Evolutionary conservation across 257 asterid genomes (phyloP).

Genomic region (Lycium barbarum): DNA sequence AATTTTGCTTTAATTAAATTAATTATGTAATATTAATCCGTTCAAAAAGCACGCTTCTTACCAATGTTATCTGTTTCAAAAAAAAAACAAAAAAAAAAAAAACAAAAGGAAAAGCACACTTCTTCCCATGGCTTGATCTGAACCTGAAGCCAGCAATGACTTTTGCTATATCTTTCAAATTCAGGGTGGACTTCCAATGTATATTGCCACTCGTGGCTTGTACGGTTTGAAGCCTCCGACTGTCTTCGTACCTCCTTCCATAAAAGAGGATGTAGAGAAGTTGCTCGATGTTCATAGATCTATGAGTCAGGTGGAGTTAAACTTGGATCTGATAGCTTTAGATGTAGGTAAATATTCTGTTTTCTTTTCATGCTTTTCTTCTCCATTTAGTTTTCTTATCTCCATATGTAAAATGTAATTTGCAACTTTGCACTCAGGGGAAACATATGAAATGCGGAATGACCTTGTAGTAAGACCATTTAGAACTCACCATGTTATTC

Average conservation of each 20-base stretch:
- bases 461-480: conserved; percentile 92
- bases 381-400: conserved; percentile 28
- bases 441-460: conserved; percentile 97
- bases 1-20: not conserved
- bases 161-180: conserved; percentile 36
- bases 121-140: conserved; percentile 7
- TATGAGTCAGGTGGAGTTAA: conserved; percentile 84
- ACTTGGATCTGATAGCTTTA: conserved; percentile 78
- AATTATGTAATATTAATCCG: not conserved
- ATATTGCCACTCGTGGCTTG: conserved; percentile 88
- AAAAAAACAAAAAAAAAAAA: too few relatives aligned
- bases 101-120: not conserved
- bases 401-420: conserved; percentile 26
- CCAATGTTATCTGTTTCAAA: not conserved
- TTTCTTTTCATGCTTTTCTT: conserved; percentile 24
- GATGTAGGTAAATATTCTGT: conserved; percentile 69
- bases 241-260: conserved; percentile 83
- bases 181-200: conserved; percentile 99
- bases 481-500: conserved; percentile 84
- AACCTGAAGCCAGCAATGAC: conserved; percentile 22
- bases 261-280: conserved; percentile 81
- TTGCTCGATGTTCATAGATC: conserved; percentile 77
- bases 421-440: conserved; percentile 60
- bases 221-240: conserved; percentile 93
- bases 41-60: not conserved